These are phyloP conservation scores for Helianthus annuus DNA, from an alignment of 129 eudicot species.

Conservation along the genomic window DNA sequence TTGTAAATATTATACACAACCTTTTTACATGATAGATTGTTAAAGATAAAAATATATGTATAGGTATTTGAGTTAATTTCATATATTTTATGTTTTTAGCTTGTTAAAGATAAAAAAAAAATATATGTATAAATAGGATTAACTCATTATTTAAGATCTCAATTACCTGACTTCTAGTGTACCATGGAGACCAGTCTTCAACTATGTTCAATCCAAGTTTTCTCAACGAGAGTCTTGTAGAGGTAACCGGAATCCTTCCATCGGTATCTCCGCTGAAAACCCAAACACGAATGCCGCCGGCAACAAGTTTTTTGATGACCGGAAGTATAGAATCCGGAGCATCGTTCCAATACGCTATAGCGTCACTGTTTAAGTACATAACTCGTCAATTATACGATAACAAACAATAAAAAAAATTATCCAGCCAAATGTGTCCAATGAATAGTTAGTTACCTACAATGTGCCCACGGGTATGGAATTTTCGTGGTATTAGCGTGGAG, in stretches of 20 bases:
- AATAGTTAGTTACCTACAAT: conserved; percentile 66
- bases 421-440: not conserved
- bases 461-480: conserved; percentile 72
- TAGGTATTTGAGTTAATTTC: no score
- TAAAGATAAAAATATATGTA: no score
- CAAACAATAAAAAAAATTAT: not conserved
- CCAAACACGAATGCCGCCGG: conserved; percentile 69
- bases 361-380: conserved; percentile 35
- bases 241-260: conserved; percentile 83
- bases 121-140: no score
- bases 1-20: no score
- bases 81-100: not conserved
- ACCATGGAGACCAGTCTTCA: conserved; percentile 91
- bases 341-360: conserved; percentile 57
- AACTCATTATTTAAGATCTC: not conserved
- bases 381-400: not conserved
- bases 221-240: conserved; percentile 61
- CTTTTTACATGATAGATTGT: no score
- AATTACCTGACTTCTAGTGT: conserved; percentile 59
- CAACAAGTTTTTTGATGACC: conserved; percentile 50
- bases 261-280: conserved; percentile 78
- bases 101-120: no score
- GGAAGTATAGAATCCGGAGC: conserved; percentile 64
- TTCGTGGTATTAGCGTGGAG: conserved; percentile 88
- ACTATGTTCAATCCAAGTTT: conserved; percentile 65